Percentiles rank a stretch among this genome's conserved stretches.
Evolutionary conservation across 1,284 basidiomycete genomes (phyloP).

Genomic region (Meira nashicola): DNA sequence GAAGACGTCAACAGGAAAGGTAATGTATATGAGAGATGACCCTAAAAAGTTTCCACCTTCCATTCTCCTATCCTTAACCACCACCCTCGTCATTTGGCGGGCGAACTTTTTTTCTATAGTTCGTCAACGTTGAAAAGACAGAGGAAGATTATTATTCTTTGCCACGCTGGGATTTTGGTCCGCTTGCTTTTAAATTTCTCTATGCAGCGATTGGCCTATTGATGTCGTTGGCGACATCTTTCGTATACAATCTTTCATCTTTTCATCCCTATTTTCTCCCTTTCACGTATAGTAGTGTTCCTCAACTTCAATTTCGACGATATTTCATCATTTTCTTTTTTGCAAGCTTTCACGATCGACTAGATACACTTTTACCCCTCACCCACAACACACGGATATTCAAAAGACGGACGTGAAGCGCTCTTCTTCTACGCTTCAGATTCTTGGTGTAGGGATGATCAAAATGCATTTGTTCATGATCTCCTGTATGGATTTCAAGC

Average conservation of each 20-base stretch:
- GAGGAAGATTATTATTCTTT: constrained; percentile 10
- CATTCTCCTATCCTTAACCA: background rate
- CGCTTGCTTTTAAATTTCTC: background rate
- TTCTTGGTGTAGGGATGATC: no score
- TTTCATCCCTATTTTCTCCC: background rate
- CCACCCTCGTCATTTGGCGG: constrained; percentile 11
- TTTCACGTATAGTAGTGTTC: background rate
- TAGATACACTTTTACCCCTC: background rate
- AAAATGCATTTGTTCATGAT: no score
- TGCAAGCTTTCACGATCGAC: no score
- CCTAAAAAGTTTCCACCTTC: background rate
- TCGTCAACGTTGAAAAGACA: constrained; percentile 10
- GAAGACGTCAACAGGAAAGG: background rate
- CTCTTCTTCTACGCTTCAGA: no score
- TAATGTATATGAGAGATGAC: background rate
- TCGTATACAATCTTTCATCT: background rate
- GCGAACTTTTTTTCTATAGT: constrained; percentile 1
- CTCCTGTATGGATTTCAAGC: no score
- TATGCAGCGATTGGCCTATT: constrained; percentile 6
- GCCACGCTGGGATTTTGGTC: constrained; percentile 12
- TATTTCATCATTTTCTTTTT: background rate
- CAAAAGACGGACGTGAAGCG: no score
- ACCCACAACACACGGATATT: background rate
- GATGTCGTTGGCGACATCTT: constrained; percentile 8
- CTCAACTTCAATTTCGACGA: background rate